These are phyloP conservation scores for Thalia dealbata DNA, from an alignment of 176 grass and related monocot genomes.

Conservation along the genomic window DNA sequence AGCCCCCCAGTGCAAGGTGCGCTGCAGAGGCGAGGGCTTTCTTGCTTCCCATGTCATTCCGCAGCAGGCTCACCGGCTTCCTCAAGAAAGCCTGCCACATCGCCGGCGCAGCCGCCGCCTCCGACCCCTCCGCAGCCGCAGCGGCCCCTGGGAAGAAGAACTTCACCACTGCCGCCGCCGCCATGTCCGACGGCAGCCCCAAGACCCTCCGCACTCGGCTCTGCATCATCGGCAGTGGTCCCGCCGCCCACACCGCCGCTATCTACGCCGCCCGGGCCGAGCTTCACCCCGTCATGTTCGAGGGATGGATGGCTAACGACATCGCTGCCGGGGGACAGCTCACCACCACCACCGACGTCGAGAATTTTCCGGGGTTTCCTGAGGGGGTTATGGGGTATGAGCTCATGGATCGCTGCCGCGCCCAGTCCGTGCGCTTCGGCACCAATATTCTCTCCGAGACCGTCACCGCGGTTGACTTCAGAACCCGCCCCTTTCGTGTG, in stretches of 20 bases:
- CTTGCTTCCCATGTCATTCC: conserved; percentile 18
- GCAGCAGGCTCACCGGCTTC: conserved; percentile 51
- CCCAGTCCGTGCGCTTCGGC: conserved; percentile 53
- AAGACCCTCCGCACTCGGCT: conserved; percentile 48
- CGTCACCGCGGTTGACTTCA: conserved; percentile 60
- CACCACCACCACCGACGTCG: conserved; percentile 97
- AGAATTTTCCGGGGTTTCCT: conserved; percentile 86
- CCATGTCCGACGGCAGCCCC: conserved; percentile 41
- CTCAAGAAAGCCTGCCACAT: conserved; percentile 45
- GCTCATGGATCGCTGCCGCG: conserved; percentile 70
- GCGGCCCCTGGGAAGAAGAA: neutral
- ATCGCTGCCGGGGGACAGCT: conserved; percentile 78
- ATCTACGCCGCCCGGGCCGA: conserved; percentile 90
- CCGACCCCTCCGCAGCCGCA: conserved; percentile 2
- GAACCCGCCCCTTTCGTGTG: conserved; percentile 51
- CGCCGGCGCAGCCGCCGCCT: conserved; percentile 19
- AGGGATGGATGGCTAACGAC: conserved; percentile 87
- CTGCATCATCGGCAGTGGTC: conserved; percentile 94
- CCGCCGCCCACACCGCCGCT: conserved; percentile 83
- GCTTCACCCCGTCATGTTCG: conserved; percentile 78
- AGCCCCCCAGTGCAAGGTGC: neutral
- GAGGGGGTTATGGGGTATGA: conserved; percentile 58
- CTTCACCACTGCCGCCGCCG: neutral
- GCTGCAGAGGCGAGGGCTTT: neutral
- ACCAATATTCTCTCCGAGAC: conserved; percentile 74